phyloP scores from a whole-genome alignment of 148 eudicot genomes.

The Limonium bicolor region DNA sequence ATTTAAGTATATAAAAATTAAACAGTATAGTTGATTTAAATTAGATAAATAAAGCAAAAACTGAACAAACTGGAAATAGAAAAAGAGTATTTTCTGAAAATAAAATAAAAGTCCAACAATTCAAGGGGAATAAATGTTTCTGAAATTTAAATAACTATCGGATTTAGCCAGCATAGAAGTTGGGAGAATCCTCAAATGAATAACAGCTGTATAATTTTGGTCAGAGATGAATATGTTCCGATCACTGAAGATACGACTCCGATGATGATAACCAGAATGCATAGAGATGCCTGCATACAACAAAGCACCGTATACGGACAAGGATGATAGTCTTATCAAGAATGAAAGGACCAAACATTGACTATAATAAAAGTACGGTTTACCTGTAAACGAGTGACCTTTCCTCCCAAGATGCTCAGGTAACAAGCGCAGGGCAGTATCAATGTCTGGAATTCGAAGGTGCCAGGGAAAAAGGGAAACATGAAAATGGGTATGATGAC shows the following conservation, averaged over 20 bases:
- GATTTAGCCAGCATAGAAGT: no score
- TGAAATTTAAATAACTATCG: no score
- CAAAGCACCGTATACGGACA: neutral
- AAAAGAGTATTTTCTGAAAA: no score
- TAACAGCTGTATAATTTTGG: neutral
- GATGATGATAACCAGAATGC: neutral
- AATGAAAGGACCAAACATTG: neutral
- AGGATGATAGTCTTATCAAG: neutral
- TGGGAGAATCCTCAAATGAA: no score
- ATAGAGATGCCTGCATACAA: neutral
- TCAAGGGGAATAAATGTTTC: no score
- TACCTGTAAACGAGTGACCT: conserved; percentile 23
- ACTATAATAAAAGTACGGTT: neutral
- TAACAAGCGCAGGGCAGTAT: conserved; percentile 30
- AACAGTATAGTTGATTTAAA: no score
- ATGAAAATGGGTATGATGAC: neutral
- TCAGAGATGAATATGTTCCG: neutral
- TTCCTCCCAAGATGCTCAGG: conserved; percentile 22
- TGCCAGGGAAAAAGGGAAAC: neutral
- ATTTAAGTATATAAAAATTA: no score
- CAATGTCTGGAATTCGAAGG: conserved; percentile 18
- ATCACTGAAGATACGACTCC: conserved; percentile 2
- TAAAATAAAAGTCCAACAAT: no score
- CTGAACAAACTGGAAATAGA: no score
- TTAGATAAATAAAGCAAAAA: no score